Percentiles rank a stretch among this genome's conserved stretches.
These are phyloP conservation scores for Telopea speciosissima DNA, from an alignment of 177 flowering plant genomes.

Conservation along the genomic window DNA sequence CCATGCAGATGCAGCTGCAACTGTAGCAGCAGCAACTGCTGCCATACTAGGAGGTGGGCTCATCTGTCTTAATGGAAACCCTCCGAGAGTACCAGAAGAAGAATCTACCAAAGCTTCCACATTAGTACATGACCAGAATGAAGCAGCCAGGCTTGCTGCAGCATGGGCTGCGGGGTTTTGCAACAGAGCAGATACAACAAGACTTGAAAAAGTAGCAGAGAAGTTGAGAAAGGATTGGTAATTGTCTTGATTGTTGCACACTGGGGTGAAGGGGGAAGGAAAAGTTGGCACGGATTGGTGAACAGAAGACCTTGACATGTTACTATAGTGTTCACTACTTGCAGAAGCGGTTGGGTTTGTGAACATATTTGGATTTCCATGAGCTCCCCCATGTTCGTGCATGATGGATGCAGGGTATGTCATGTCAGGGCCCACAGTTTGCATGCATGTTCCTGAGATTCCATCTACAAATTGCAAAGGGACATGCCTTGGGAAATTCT, in stretches of 20 bases:
- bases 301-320: constrained; percentile 29
- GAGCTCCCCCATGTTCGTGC: constrained; percentile 33
- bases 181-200: constrained; percentile 55
- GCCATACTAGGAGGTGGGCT: constrained; percentile 53
- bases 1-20: constrained; percentile 97
- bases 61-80: constrained; percentile 32
- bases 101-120: constrained; percentile 37
- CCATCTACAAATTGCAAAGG: constrained; percentile 66
- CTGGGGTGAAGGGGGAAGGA: constrained; percentile 39
- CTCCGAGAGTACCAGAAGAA: constrained; percentile 31
- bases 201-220: constrained; percentile 58
- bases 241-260: constrained; percentile 37
- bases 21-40: constrained; percentile 84
- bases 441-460: constrained; percentile 25
- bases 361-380: constrained; percentile 21
- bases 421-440: constrained; percentile 23
- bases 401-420: constrained; percentile 29
- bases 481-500: constrained; percentile 55
- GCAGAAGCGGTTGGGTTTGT: constrained; percentile 35
- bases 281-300: constrained; percentile 39
- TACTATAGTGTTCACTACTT: constrained; percentile 30
- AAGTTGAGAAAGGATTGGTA: constrained; percentile 44
- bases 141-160: constrained; percentile 78
- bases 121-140: constrained; percentile 53
- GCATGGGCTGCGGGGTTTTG: constrained; percentile 90